Evolutionary conservation across 345 rosid genomes (phyloP).

Genomic region (Gossypium arboreum): DNA sequence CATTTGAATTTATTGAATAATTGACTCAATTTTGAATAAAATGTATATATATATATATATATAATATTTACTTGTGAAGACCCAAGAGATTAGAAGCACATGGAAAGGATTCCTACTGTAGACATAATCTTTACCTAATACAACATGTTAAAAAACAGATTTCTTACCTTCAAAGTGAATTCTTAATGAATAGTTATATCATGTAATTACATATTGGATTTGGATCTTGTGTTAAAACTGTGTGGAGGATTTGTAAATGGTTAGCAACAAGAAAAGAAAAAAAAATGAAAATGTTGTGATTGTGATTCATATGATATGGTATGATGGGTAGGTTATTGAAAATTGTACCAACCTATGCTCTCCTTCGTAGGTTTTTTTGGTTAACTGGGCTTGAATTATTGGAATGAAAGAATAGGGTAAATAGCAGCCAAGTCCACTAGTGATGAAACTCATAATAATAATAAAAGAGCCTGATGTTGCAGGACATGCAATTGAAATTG

Average conservation of each 20-base stretch:
- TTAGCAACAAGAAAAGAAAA: too few relatives aligned
- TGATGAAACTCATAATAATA: constrained; percentile 4
- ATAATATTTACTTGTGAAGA: background rate
- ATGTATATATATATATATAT: too few relatives aligned
- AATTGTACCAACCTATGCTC: constrained; percentile 27
- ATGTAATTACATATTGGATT: too few relatives aligned
- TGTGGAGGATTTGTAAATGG: too few relatives aligned
- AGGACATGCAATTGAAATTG: constrained; percentile 78
- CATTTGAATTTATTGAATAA: background rate
- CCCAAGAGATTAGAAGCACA: background rate
- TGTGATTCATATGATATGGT: too few relatives aligned
- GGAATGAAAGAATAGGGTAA: background rate
- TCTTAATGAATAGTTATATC: background rate
- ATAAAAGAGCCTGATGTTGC: constrained; percentile 35
- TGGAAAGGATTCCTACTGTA: constrained; percentile 8
- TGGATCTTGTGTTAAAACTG: too few relatives aligned
- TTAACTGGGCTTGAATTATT: background rate
- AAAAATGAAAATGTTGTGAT: too few relatives aligned
- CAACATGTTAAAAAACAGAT: constrained; percentile 6
- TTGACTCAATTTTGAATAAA: too few relatives aligned
- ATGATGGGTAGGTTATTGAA: background rate
- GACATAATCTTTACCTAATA: constrained; percentile 20
- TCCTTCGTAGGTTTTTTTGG: constrained; percentile 15
- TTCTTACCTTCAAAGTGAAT: background rate
- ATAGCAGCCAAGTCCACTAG: too few relatives aligned